Evolutionary conservation across 2,329 filamentous ascomycete genomes (phyloP).

Genomic region (Xylariaceae sp.): DNA sequence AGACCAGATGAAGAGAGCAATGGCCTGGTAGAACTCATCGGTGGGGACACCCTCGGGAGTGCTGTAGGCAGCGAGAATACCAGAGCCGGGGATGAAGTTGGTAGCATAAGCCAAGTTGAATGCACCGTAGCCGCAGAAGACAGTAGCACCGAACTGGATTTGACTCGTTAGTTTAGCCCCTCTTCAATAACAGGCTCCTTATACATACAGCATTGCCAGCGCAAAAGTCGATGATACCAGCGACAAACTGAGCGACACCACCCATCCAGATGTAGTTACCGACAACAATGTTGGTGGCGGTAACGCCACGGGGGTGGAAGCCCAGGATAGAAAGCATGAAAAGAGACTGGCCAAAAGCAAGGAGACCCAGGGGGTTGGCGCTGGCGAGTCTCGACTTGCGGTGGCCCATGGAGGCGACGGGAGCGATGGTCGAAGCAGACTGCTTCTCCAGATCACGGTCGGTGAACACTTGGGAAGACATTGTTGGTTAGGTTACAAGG

Average conservation of each 20-base stretch:
- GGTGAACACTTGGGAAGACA: slow-evolving; percentile 20
- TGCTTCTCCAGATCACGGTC: slow-evolving; percentile 23
- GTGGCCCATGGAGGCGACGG: slow-evolving; percentile 11
- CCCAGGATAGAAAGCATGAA: slow-evolving; percentile 24
- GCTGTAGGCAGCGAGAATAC: slow-evolving; percentile 35
- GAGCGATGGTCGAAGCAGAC: slow-evolving; percentile 14
- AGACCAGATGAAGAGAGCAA: slow-evolving; percentile 26
- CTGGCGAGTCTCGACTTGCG: slow-evolving; percentile 22
- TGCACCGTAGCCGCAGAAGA: slow-evolving; percentile 36
- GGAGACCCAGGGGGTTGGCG: slow-evolving; percentile 31
- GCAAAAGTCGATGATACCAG: slow-evolving; percentile 24
- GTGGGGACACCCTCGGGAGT: slow-evolving; percentile 24
- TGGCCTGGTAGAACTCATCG: slow-evolving; percentile 24
- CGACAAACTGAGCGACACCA: slow-evolving; percentile 27
- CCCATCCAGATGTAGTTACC: slow-evolving; percentile 36
- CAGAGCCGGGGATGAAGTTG: slow-evolving; percentile 36
- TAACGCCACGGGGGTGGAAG: slow-evolving; percentile 20
- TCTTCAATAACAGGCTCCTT: not conserved
- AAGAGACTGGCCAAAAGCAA: slow-evolving; percentile 35
- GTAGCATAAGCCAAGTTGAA: slow-evolving; percentile 38
- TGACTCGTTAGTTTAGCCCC: slow-evolving; percentile 4
- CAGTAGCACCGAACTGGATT: slow-evolving; percentile 33
- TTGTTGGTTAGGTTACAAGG: slow-evolving; percentile 8
- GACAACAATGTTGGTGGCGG: slow-evolving; percentile 28
- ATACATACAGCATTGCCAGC: slow-evolving; percentile 25